These are phyloP conservation scores for Mycogone perniciosa DNA, from an alignment of 2,329 filamentous ascomycete species.

Conservation along the genomic window DNA sequence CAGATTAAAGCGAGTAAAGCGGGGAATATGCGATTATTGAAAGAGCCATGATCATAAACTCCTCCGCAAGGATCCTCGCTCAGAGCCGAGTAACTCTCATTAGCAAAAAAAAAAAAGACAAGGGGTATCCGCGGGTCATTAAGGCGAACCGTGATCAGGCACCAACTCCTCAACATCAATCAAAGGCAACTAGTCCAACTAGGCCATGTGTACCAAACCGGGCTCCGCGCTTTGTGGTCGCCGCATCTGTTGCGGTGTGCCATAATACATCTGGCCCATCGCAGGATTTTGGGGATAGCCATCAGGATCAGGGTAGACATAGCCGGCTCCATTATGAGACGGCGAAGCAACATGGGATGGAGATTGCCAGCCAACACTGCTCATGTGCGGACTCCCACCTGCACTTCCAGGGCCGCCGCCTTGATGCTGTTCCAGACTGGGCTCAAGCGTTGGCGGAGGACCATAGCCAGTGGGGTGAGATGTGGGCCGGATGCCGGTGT, in stretches of 20 bases:
- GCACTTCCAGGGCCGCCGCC: constrained; percentile 59
- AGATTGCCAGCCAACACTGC: constrained; percentile 76
- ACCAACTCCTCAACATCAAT: neutral
- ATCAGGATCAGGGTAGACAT: constrained; percentile 80
- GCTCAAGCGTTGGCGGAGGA: constrained; percentile 80
- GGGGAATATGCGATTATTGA: too few relatives aligned
- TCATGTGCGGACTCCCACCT: constrained; percentile 82
- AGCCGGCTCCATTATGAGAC: constrained; percentile 59
- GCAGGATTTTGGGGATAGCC: constrained; percentile 52
- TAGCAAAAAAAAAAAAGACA: constrained; percentile 9
- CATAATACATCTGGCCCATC: constrained; percentile 67
- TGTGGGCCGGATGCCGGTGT: constrained; percentile 58
- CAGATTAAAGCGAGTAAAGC: too few relatives aligned
- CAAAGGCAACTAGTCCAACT: constrained; percentile 18
- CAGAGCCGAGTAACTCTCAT: neutral
- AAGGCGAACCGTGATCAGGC: neutral
- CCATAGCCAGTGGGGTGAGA: constrained; percentile 80
- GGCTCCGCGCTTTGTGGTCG: constrained; percentile 72
- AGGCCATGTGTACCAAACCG: constrained; percentile 37
- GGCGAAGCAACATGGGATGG: constrained; percentile 68
- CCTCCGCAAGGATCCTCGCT: neutral
- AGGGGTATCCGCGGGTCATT: constrained; percentile 18
- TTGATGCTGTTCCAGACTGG: constrained; percentile 71
- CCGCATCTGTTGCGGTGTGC: constrained; percentile 56
- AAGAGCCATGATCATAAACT: neutral